These are phyloP conservation scores for Cryptosporidium sp. DNA, from an alignment of 169 alveolate species.

Conservation along the genomic window DNA sequence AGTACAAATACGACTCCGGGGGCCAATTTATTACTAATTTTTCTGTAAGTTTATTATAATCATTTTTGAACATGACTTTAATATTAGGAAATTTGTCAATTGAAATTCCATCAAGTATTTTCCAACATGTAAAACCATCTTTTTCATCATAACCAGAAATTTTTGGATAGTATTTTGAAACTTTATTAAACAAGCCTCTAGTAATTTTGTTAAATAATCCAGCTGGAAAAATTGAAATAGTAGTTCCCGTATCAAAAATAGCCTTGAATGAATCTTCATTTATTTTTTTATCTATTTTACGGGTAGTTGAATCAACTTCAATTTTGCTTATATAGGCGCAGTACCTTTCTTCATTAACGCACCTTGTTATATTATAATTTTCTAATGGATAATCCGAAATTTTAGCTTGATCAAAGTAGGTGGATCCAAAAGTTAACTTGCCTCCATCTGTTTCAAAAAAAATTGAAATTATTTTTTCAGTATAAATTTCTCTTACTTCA, in stretches of 20 bases:
- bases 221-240: conserved; percentile 51
- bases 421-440: conserved; percentile 36
- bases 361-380: conserved; percentile 1
- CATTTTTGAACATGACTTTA: conserved; percentile 4
- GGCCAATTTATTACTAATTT: conserved; percentile 13
- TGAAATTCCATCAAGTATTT: background rate
- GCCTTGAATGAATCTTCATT: conserved; percentile 2
- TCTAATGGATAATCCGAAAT: background rate
- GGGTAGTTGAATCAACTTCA: background rate
- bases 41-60: background rate
- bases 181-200: background rate
- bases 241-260: conserved; percentile 67
- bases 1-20: conserved; percentile 50
- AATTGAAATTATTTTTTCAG: conserved; percentile 37
- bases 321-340: conserved; percentile 28
- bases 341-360: conserved; percentile 51
- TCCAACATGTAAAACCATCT: conserved; percentile 65
- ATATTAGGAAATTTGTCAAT: conserved; percentile 12
- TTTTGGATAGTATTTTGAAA: conserved; percentile 21
- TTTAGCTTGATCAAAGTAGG: background rate
- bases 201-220: background rate
- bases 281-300: background rate
- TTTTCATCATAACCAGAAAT: conserved; percentile 25
- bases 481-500: background rate
- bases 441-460: conserved; percentile 18